These are phyloP conservation scores for Penicillium sp. DNA, from an alignment of 2,329 filamentous ascomycete genomes.

Conservation along the genomic window DNA sequence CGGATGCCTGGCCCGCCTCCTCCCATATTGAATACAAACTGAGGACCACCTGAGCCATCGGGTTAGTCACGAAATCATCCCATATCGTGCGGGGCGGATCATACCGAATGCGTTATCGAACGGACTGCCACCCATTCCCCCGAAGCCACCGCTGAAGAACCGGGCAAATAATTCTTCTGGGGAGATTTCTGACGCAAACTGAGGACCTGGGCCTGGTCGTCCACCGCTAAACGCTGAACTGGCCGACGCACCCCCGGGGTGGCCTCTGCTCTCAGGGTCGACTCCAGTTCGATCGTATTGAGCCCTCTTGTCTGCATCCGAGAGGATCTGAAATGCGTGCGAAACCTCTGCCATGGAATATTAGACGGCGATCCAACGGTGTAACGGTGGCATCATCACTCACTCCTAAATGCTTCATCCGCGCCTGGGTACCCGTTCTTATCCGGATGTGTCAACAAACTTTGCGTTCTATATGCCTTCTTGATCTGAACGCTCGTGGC, in stretches of 20 bases:
- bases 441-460: slow-evolving; percentile 91
- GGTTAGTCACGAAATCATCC: not conserved
- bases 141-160: slow-evolving; percentile 76
- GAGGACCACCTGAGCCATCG: slow-evolving; percentile 57
- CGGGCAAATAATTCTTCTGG: slow-evolving; percentile 95
- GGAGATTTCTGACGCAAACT: slow-evolving; percentile 87
- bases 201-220: slow-evolving; percentile 49
- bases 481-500: slow-evolving; percentile 80
- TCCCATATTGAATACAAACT: slow-evolving; percentile 92
- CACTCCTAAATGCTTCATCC: slow-evolving; percentile 94
- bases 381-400: slow-evolving; percentile 25
- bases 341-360: slow-evolving; percentile 62
- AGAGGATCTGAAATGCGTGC: slow-evolving; percentile 85
- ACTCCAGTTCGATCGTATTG: slow-evolving; percentile 85
- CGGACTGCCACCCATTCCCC: slow-evolving; percentile 43
- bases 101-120: slow-evolving; percentile 62
- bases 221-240: slow-evolving; percentile 46
- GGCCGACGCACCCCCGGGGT: slow-evolving; percentile 43
- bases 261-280: slow-evolving; percentile 85
- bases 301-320: slow-evolving; percentile 85
- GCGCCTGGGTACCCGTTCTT: slow-evolving; percentile 96
- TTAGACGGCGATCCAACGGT: not conserved
- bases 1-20: slow-evolving; percentile 85
- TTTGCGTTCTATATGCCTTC: slow-evolving; percentile 94
- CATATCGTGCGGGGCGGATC: slow-evolving; percentile 4